phyloP scores from a whole-genome alignment of 495 filamentous ascomycete species.

The Aspergillus conjunctus region DNA sequence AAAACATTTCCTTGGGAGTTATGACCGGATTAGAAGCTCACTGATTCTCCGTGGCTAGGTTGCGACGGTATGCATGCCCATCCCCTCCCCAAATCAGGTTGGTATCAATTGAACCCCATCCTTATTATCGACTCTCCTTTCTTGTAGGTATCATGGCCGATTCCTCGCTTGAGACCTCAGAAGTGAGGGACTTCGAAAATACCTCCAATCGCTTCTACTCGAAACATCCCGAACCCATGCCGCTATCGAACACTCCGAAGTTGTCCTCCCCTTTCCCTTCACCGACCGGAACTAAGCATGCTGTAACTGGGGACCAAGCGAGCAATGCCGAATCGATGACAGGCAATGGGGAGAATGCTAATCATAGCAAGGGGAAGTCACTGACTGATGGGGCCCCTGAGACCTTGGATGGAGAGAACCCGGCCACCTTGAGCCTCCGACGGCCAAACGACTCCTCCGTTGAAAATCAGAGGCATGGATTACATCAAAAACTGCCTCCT shows the following conservation, averaged over 20 bases:
- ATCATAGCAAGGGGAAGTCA: slow-evolving; percentile 29
- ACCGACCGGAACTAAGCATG: slow-evolving; percentile 33
- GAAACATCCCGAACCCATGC: slow-evolving; percentile 30
- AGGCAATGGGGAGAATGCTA: slow-evolving; percentile 6
- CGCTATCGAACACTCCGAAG: slow-evolving; percentile 30
- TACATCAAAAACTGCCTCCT: slow-evolving; percentile 30
- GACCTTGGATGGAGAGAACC: slow-evolving; percentile 26
- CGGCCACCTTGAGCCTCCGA: slow-evolving; percentile 32
- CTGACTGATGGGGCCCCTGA: slow-evolving; percentile 23
- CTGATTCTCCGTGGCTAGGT: slow-evolving; percentile 2
- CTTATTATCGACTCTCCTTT: background rate
- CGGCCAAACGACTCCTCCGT: slow-evolving; percentile 30
- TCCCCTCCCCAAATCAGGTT: background rate
- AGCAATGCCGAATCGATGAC: slow-evolving; percentile 16
- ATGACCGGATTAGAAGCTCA: slow-evolving; percentile 3
- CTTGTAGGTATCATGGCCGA: slow-evolving; percentile 32
- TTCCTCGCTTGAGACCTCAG: slow-evolving; percentile 24
- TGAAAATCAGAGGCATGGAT: slow-evolving; percentile 28
- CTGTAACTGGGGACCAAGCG: slow-evolving; percentile 20
- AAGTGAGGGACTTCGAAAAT: slow-evolving; percentile 28
- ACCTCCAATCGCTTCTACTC: slow-evolving; percentile 23
- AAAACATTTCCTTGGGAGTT: slow-evolving; percentile 1
- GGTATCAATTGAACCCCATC: background rate
- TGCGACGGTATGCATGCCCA: slow-evolving; percentile 9
- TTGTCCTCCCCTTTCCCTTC: slow-evolving; percentile 40